These are phyloP conservation scores for Tuber magnatum DNA, from an alignment of 495 filamentous ascomycete genomes.

Conservation along the genomic window DNA sequence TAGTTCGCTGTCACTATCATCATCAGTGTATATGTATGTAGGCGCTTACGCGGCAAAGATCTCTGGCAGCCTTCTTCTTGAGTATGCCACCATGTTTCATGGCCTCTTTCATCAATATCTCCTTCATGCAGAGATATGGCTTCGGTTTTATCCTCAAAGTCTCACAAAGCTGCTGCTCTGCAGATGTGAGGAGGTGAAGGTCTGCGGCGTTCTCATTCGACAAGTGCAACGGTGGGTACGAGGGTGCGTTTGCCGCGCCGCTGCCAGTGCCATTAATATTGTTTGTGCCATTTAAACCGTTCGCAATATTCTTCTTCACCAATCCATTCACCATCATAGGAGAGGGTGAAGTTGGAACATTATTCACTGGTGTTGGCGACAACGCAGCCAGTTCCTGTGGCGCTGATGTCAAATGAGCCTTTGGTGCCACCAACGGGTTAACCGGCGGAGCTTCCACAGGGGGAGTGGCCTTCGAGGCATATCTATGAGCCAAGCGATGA, in stretches of 20 bases:
- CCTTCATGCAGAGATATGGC: constrained; percentile 89
- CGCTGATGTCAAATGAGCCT: constrained; percentile 34
- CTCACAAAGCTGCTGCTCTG: constrained; percentile 79
- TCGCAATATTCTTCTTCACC: constrained; percentile 20
- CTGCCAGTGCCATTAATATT: constrained; percentile 21
- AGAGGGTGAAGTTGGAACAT: constrained; percentile 34
- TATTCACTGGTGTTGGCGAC: constrained; percentile 31
- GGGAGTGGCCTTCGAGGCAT: constrained; percentile 39
- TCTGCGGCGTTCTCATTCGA: constrained; percentile 72
- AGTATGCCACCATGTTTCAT: constrained; percentile 76
- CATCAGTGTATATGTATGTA: background rate
- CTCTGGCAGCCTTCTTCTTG: constrained; percentile 83
- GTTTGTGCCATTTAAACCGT: constrained; percentile 42
- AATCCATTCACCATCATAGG: constrained; percentile 17
- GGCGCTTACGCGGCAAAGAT: constrained; percentile 55
- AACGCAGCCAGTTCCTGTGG: constrained; percentile 25
- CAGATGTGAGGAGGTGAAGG: constrained; percentile 73
- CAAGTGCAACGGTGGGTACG: constrained; percentile 58
- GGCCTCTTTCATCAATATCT: constrained; percentile 76
- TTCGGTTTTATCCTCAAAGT: constrained; percentile 78
- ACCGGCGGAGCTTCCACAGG: constrained; percentile 40
- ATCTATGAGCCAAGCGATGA: constrained; percentile 39
- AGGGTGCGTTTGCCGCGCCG: constrained; percentile 37
- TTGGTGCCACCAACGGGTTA: constrained; percentile 37
- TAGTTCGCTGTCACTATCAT: constrained; percentile 10